Base-by-base conservation (phyloP, 257 asterid genomes). In the Nicotiana noctiflora region DNA sequence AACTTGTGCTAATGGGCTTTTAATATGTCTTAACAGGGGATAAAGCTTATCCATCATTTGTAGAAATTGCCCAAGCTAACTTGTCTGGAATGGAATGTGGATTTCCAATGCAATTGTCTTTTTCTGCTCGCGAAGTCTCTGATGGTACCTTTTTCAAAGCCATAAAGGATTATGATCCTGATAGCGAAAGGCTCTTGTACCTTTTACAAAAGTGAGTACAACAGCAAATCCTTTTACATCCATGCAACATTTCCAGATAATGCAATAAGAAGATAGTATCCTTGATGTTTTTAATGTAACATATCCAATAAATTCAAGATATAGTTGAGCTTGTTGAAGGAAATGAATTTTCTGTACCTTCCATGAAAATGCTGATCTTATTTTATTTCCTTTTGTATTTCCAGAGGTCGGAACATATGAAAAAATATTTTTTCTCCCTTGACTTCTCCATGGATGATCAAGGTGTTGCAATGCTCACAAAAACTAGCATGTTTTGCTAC, bases 71-170 rank as follows among this genome's bases (percentile, higher is more conserved):
- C 80, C 88, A 88, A 81, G 78, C 85, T 78, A 91, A 96, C 84
- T 65, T 82, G 77, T 89, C 97, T 64, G 90, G 84, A 64, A 83
- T 83, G 89, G 98, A 93, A 85, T 91, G 92, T 88, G 95, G 92
- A 83, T 84, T 89, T 64, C 97, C 99, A 72, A 92, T 94, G 68
- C 98, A 89, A 82, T 84, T 91, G 78, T 96, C 99, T 79, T 96
- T 96, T 87, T 91, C 98, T 83, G 99, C 98, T 62, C 97, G 97
- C 86, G 97, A 96, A 96, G 88, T 96, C 68, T 82, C 99, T 21
- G 99, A 96, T 23, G 99, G 99, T 64, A 94, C 97, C 53, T 87
- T 96, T 81, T 94, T 96, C 90, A 89, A 82, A 90, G 81, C 96
- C 64, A 94, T 96, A 63, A 86, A 91, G 80, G 94, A 92, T 83